Percentiles rank a stretch among this genome's conserved stretches.
Evolutionary conservation across 257 asterid species (phyloP).

Genomic region (Lantana camara): DNA sequence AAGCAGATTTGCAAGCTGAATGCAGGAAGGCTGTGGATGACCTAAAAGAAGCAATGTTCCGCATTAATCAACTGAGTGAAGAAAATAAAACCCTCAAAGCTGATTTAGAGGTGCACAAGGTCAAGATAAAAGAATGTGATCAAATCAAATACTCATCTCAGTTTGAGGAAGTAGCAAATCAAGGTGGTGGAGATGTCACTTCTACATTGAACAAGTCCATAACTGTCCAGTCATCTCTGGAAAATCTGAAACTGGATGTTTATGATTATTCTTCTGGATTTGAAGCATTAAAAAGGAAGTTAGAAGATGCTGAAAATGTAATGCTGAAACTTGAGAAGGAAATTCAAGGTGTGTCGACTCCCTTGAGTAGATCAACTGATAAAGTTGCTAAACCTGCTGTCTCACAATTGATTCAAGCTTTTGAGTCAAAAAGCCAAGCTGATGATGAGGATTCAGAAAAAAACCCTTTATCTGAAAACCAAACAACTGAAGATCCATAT

Average conservation of each 20-base stretch:
- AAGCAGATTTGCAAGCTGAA: constrained; percentile 55
- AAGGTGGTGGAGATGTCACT: constrained; percentile 32
- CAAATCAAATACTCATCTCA: constrained; percentile 32
- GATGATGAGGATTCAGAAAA: constrained; percentile 62
- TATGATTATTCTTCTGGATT: constrained; percentile 46
- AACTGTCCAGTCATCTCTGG: constrained; percentile 33
- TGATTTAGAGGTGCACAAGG: constrained; percentile 52
- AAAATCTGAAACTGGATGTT: constrained; percentile 34
- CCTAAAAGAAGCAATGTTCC: constrained; percentile 54
- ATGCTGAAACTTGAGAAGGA: constrained; percentile 74
- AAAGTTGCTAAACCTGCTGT: constrained; percentile 63
- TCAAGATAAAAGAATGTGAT: constrained; percentile 42
- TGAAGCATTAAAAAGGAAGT: constrained; percentile 49
- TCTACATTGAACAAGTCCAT: constrained; percentile 28
- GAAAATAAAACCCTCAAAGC: constrained; percentile 57
- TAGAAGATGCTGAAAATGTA: constrained; percentile 54
- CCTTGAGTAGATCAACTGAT: constrained; percentile 50
- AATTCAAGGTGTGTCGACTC: constrained; percentile 56
- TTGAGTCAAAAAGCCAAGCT: constrained; percentile 58
- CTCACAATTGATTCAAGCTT: constrained; percentile 85
- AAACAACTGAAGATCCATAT: constrained; percentile 46
- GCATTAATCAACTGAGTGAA: constrained; percentile 49
- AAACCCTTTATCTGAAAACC: constrained; percentile 40
- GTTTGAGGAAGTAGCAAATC: constrained; percentile 41
- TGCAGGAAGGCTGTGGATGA: constrained; percentile 50